phyloP scores from a whole-genome alignment of 116 monocot species.

The Dioscorea cayenensis region DNA sequence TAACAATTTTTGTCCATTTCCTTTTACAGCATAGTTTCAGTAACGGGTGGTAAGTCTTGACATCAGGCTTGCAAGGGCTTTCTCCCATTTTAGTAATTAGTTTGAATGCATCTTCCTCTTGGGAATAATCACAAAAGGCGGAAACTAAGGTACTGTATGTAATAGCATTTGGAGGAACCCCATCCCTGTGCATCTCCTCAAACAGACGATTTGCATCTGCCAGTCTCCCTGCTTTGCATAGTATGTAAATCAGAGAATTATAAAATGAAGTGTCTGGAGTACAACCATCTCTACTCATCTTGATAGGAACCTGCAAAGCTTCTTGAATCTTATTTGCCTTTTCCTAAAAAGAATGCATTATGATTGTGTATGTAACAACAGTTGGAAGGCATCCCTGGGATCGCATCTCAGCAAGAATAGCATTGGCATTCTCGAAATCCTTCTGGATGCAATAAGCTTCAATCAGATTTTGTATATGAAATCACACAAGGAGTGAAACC shows the following conservation, averaged over 20 bases:
- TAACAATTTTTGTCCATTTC: slow-evolving; percentile 45
- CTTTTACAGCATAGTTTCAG: slow-evolving; percentile 63
- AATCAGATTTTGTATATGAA: slow-evolving; percentile 67
- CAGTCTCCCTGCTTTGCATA: slow-evolving; percentile 45
- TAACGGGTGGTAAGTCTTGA: slow-evolving; percentile 55
- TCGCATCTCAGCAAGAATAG: slow-evolving; percentile 56
- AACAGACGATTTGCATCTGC: slow-evolving; percentile 47
- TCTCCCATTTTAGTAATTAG: slow-evolving; percentile 55
- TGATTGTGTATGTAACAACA: slow-evolving; percentile 79
- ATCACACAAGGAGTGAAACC: slow-evolving; percentile 76
- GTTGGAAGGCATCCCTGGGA: slow-evolving; percentile 56
- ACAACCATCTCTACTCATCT: slow-evolving; percentile 53
- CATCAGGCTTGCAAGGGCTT: slow-evolving; percentile 47
- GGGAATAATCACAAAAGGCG: slow-evolving; percentile 48
- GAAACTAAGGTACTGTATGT: slow-evolving; percentile 85
- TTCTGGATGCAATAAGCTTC: slow-evolving; percentile 72
- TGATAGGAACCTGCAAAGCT: slow-evolving; percentile 52
- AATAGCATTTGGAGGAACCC: slow-evolving; percentile 41
- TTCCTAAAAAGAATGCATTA: slow-evolving; percentile 80
- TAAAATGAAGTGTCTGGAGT: slow-evolving; percentile 55
- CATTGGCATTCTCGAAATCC: slow-evolving; percentile 48
- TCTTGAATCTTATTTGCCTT: slow-evolving; percentile 55
- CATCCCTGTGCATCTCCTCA: slow-evolving; percentile 56
- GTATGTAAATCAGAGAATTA: slow-evolving; percentile 70
- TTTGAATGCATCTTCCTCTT: slow-evolving; percentile 50